Evolutionary conservation across 2,329 filamentous ascomycete genomes (phyloP), one percentile per base, ranked within the genome.

Genomic region (Penicillium sp.): DNA sequence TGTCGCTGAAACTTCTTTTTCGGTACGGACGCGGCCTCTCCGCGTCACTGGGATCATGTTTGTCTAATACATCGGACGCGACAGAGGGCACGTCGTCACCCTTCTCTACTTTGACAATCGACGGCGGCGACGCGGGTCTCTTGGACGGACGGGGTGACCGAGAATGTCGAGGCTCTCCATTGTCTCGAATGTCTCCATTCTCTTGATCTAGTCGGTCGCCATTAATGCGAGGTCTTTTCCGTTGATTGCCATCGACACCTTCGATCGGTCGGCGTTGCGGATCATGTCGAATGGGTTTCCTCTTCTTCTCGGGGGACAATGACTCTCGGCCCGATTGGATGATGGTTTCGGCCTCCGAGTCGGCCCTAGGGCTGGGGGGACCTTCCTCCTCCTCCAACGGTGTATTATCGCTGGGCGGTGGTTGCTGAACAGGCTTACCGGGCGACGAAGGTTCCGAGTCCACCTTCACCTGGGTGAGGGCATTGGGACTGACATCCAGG

Each of bases 281-380:
- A 44, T 69, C 62, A 56, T 72, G 69, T 36, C 64, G 58, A 42
- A 70, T 68, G 46, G 64, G 63, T 47, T 68, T 69, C 47, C 67
- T 67, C 57, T 69, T 70, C 61, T 74, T 74, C 59, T 74, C 69
- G 4, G 72, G 71, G 6, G 72, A 72, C 45, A 72, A 52, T 26
- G 68, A 69, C 54, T 72, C 69, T 32, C 69, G 68, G 43, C 69
- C 69, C 10, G 69, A 74, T 55, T 74, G 71, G 46, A 75, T 75
- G 48, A 74, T 71, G 16, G 72, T 75, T 59, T 75, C 72, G 44
- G 72, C 72, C 61, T 75, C 72, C 36, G 72, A 74, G 57, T 75
- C 72, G 40, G 69, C 69, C 60, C 61, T 69, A 48, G 67, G 67
- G 48, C 69, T 44, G 59, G 59, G 20, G 61, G 61, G 23, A 62